A percentile compares a stretch with the other conserved stretches of the same genome.
Conservation (phyloP, 148 eudicot genomes). For the Fagopyrum homotropicum region DNA sequence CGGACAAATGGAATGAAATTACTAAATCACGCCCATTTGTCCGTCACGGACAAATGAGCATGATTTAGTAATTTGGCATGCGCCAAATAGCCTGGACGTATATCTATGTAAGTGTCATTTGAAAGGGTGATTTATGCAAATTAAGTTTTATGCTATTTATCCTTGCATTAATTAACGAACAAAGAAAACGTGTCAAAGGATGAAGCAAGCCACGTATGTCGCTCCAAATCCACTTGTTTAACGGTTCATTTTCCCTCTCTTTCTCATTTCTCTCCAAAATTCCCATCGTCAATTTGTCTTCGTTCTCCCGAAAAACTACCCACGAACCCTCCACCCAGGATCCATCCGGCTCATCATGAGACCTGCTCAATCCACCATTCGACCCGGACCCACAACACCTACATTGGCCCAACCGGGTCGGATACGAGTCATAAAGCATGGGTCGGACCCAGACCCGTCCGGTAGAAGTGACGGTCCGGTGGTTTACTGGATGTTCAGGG, state of each 20-base stretch:
- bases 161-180: neutral
- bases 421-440: constrained; percentile 52
- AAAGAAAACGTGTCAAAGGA: neutral
- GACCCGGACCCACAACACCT: constrained; percentile 15
- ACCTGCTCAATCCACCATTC: constrained; percentile 19
- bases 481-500: constrained; percentile 99
- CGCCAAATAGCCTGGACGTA: too few relatives aligned
- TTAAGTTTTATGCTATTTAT: too few relatives aligned
- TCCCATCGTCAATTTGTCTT: constrained; percentile 11
- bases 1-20: too few relatives aligned
- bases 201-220: constrained; percentile 12
- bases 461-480: constrained; percentile 54
- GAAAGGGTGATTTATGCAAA: too few relatives aligned
- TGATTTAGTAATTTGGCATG: too few relatives aligned
- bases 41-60: too few relatives aligned
- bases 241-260: constrained; percentile 23
- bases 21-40: too few relatives aligned
- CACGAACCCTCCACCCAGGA: neutral
- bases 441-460: constrained; percentile 20
- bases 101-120: too few relatives aligned
- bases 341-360: constrained; percentile 11
- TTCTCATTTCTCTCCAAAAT: constrained; percentile 1
- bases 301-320: neutral
- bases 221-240: constrained; percentile 18
- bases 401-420: constrained; percentile 51